These are phyloP conservation scores for Nakataea oryzae DNA, from an alignment of 2,329 filamentous ascomycete genomes.

Conservation along the genomic window DNA sequence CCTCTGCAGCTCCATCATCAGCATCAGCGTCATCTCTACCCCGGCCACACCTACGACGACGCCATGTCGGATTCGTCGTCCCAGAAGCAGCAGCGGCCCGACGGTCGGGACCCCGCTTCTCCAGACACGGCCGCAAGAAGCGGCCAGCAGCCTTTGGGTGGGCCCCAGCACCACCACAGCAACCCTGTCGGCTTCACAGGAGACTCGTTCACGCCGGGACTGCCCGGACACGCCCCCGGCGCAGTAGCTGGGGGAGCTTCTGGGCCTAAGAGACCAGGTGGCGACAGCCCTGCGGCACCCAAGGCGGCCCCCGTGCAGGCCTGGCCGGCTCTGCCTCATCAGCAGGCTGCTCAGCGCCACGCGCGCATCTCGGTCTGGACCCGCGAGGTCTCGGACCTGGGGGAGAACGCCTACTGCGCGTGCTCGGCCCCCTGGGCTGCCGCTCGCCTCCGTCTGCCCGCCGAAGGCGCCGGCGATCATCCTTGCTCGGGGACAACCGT, in stretches of 20 bases:
- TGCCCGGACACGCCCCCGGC: constrained; percentile 2
- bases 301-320: constrained; percentile 2
- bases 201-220: neutral
- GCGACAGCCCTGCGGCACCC: too few species aligned
- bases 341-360: constrained; percentile 12
- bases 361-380: constrained; percentile 38
- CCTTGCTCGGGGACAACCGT: neutral
- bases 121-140: neutral
- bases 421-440: constrained; percentile 12
- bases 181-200: neutral
- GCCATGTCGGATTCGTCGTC: neutral
- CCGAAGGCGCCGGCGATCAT: neutral
- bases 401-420: constrained; percentile 17
- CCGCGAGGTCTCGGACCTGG: constrained; percentile 31
- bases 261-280: too few species aligned
- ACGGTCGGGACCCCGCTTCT: neutral
- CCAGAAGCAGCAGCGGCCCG: neutral
- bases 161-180: neutral
- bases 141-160: neutral
- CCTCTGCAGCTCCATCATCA: neutral
- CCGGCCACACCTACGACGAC: neutral
- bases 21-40: neutral
- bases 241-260: too few species aligned
- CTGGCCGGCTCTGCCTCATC: constrained; percentile 6
- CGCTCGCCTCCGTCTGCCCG: neutral